Evolutionary conservation across 202 grass and related monocot genomes (phyloP).

Genomic region (Dendrocalamus latiflorus): DNA sequence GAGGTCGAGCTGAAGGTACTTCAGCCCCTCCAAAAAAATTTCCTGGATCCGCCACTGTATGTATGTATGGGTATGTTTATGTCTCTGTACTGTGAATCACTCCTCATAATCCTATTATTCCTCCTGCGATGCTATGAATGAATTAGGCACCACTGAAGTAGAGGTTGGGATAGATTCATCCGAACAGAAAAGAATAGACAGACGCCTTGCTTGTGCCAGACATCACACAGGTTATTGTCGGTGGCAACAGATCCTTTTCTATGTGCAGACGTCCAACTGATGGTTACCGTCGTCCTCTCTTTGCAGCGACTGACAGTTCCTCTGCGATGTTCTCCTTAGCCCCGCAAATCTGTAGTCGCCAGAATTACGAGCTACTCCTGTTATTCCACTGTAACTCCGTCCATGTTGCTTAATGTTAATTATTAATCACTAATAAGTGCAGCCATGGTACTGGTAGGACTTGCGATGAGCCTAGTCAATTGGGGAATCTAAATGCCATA

Average conservation of each 20-base stretch:
- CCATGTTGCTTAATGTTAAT: not conserved
- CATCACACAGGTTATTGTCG: not conserved
- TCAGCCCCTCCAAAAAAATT: no score
- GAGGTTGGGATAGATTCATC: not conserved
- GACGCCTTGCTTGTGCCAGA: not conserved
- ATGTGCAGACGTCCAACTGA: slow-evolving; percentile 5
- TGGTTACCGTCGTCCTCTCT: not conserved
- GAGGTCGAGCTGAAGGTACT: no score
- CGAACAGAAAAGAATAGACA: not conserved
- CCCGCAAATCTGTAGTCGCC: not conserved
- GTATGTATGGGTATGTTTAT: no score
- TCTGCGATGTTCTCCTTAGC: not conserved
- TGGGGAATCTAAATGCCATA: not conserved
- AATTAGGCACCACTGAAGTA: not conserved
- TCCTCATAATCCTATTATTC: not conserved
- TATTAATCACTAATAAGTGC: not conserved
- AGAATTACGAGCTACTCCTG: no score
- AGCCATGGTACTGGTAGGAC: not conserved
- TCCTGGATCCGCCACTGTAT: no score
- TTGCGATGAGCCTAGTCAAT: not conserved
- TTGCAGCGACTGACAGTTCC: not conserved
- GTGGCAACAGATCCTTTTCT: slow-evolving; percentile 27
- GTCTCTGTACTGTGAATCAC: not conserved
- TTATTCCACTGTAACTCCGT: not conserved
- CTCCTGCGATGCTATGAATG: not conserved